Conservation (phyloP, 1,139 yeast species). For the Sugiyamaella pinicola region DNA sequence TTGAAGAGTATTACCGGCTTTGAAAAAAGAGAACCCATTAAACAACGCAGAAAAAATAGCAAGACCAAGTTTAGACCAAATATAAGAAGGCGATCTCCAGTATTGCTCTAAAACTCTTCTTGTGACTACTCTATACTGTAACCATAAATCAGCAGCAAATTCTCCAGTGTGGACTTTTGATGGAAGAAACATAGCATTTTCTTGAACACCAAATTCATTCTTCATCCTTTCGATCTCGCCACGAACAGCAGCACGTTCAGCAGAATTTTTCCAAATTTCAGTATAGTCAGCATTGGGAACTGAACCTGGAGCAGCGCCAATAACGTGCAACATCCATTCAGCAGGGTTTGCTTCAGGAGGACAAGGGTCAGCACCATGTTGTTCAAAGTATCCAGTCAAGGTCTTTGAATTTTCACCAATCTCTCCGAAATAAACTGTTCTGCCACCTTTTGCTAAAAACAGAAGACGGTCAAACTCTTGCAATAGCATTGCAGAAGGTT, state of each 20-base stretch:
- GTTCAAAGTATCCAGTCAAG: constrained; percentile 68
- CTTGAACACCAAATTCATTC: constrained; percentile 29
- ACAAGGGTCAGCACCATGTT: constrained; percentile 64
- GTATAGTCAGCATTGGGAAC: constrained; percentile 64
- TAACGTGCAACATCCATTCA: constrained; percentile 80
- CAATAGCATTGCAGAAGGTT: constrained; percentile 76
- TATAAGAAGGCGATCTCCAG: constrained; percentile 76
- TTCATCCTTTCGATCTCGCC: constrained; percentile 36
- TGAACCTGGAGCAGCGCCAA: constrained; percentile 81
- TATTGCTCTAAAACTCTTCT: constrained; percentile 59
- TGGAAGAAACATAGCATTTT: constrained; percentile 19
- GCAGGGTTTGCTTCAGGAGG: constrained; percentile 76
- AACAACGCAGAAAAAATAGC: constrained; percentile 56
- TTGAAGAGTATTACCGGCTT: constrained; percentile 58
- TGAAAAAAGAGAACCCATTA: constrained; percentile 75
- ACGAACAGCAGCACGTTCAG: constrained; percentile 52
- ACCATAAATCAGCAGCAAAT: constrained; percentile 48
- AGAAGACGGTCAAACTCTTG: constrained; percentile 77
- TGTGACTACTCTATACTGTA: constrained; percentile 57
- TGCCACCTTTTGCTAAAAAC: constrained; percentile 73
- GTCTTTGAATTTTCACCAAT: constrained; percentile 65
- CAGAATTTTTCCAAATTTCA: constrained; percentile 65
- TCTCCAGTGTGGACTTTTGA: constrained; percentile 22
- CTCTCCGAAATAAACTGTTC: constrained; percentile 80
- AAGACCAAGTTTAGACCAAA: constrained; percentile 65